Conservation (phyloP, 768 basidiomycete species). For the Crepidotus variabilis region DNA sequence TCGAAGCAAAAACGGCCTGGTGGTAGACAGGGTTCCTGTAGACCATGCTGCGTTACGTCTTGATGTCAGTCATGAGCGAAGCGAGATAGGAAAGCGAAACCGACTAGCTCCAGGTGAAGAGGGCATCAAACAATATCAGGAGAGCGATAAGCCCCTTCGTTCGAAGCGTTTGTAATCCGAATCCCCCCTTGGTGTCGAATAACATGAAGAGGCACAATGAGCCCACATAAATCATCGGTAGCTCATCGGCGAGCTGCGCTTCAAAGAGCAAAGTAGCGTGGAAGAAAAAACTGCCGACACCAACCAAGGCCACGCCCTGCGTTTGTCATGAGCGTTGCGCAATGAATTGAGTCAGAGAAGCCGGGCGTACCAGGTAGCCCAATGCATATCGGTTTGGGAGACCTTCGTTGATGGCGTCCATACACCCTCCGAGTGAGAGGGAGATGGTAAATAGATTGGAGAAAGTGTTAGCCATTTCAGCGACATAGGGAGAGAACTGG, state of each 20-base stretch:
- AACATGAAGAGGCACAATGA: conserved; percentile 58
- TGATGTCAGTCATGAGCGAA: conserved; percentile 3
- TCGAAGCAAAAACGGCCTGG: conserved; percentile 64
- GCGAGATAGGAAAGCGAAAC: conserved; percentile 22
- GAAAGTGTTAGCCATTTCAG: conserved; percentile 72
- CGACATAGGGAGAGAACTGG: conserved; percentile 73
- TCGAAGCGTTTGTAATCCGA: conserved; percentile 30
- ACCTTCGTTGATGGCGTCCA: conserved; percentile 27
- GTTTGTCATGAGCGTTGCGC: background rate
- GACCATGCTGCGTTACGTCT: conserved; percentile 38
- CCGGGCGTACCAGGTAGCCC: conserved; percentile 35
- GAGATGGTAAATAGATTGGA: conserved; percentile 64
- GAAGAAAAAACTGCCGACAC: conserved; percentile 76
- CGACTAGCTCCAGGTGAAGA: conserved; percentile 75
- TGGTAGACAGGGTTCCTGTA: conserved; percentile 80
- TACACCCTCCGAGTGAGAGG: conserved; percentile 47
- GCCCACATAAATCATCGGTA: conserved; percentile 78
- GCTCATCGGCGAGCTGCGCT: conserved; percentile 78
- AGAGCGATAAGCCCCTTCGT: conserved; percentile 36
- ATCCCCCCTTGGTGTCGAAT: conserved; percentile 56
- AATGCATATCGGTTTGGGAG: conserved; percentile 40
- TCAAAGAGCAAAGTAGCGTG: conserved; percentile 74
- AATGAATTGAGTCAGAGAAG: background rate
- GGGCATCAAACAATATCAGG: conserved; percentile 44
- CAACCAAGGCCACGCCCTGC: conserved; percentile 66